Evolutionary conservation across 768 basidiomycete genomes (phyloP).

Genomic region (Leccinum uliginosum): DNA sequence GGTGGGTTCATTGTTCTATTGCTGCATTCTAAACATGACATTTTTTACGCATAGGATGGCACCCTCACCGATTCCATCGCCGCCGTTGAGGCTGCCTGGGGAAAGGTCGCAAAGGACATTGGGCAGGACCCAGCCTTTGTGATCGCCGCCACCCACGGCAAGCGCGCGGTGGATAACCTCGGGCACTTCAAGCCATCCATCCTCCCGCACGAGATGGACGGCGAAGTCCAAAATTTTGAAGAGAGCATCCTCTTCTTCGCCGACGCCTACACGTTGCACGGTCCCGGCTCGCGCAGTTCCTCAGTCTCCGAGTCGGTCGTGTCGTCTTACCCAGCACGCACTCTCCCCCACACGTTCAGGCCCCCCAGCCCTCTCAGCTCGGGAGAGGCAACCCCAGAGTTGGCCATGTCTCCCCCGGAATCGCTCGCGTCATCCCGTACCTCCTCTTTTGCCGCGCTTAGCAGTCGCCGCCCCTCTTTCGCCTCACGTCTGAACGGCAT

Average conservation of each 20-base stretch:
- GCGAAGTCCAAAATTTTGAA: slow-evolving; percentile 58
- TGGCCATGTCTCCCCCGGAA: slow-evolving; percentile 31
- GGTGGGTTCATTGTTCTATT: slow-evolving; percentile 35
- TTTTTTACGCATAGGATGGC: slow-evolving; percentile 45
- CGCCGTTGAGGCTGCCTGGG: slow-evolving; percentile 74
- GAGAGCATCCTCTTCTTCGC: slow-evolving; percentile 62
- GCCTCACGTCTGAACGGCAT: slow-evolving; percentile 37
- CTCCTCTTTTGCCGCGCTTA: slow-evolving; percentile 35
- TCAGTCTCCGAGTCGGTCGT: slow-evolving; percentile 9
- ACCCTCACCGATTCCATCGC: slow-evolving; percentile 72
- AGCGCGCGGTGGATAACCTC: slow-evolving; percentile 74
- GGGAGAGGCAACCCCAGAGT: slow-evolving; percentile 39
- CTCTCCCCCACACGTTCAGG: background rate
- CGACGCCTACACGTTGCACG: slow-evolving; percentile 49
- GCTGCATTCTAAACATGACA: slow-evolving; percentile 19
- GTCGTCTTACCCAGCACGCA: too few relatives aligned
- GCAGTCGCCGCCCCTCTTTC: slow-evolving; percentile 46
- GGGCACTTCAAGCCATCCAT: slow-evolving; percentile 55
- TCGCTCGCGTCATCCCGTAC: slow-evolving; percentile 42
- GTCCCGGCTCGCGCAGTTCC: slow-evolving; percentile 32
- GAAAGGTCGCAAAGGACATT: slow-evolving; percentile 64
- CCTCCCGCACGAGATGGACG: slow-evolving; percentile 51
- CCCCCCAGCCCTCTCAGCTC: slow-evolving; percentile 25
- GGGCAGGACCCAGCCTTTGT: slow-evolving; percentile 63
- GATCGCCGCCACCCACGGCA: slow-evolving; percentile 74